These are phyloP conservation scores for Penicillium steckii DNA, from an alignment of 495 filamentous ascomycete species.

Conservation along the genomic window DNA sequence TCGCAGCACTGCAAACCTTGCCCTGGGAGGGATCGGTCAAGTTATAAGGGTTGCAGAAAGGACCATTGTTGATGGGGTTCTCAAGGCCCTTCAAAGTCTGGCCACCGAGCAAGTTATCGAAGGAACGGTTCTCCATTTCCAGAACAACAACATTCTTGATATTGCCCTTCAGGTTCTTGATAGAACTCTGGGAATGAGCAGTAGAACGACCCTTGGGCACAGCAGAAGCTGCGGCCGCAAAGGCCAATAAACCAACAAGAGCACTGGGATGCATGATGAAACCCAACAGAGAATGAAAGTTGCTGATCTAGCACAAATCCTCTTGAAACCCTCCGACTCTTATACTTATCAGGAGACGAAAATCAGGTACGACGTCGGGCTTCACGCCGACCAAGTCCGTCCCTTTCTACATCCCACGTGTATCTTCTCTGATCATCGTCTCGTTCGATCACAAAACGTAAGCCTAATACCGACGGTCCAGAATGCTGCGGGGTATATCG, in stretches of 20 bases:
- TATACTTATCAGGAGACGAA: background rate
- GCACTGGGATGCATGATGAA: constrained; percentile 31
- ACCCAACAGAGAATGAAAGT: background rate
- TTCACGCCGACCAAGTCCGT: constrained; percentile 1
- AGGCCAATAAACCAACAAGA: constrained; percentile 36
- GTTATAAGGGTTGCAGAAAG: constrained; percentile 44
- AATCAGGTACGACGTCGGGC: background rate
- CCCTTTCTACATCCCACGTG: constrained; percentile 6
- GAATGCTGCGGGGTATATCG: constrained; percentile 6
- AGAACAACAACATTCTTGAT: constrained; percentile 50
- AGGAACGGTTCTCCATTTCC: constrained; percentile 46
- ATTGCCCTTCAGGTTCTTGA: constrained; percentile 36
- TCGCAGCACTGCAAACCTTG: constrained; percentile 37
- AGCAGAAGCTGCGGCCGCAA: constrained; percentile 30
- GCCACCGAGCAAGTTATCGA: constrained; percentile 47
- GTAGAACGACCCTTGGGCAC: constrained; percentile 18
- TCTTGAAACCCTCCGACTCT: background rate
- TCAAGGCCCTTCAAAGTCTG: constrained; percentile 36
- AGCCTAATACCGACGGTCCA: background rate
- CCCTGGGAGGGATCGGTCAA: constrained; percentile 36
- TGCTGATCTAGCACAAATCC: background rate
- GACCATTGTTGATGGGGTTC: constrained; percentile 45
- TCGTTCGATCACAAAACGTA: background rate
- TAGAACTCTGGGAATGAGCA: constrained; percentile 21
- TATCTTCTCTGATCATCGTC: background rate